Evolutionary conservation across 2,329 filamentous ascomycete genomes (phyloP).

Genomic region (Paecilomyces niveus): DNA sequence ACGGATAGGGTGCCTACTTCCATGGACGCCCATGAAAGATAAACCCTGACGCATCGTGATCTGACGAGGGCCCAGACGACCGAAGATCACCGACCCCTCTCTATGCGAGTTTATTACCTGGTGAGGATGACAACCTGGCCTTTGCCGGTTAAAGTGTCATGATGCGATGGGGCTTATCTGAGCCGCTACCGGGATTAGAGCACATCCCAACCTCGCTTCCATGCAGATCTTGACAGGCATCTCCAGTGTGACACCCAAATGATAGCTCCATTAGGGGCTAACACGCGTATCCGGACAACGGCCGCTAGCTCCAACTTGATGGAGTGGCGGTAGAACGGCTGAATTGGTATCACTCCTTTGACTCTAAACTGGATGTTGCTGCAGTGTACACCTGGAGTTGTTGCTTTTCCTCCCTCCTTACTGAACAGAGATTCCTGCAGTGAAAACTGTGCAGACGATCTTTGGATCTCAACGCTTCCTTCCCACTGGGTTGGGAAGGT

Average conservation of each 20-base stretch:
- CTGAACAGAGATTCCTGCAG: too few relatives aligned
- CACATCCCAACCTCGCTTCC: not conserved
- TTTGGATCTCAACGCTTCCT: too few relatives aligned
- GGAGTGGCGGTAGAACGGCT: not conserved
- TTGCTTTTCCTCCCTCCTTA: too few relatives aligned
- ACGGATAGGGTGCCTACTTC: not conserved
- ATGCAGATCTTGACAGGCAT: not conserved
- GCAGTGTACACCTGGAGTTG: not conserved
- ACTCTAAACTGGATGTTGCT: not conserved
- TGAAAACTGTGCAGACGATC: too few relatives aligned
- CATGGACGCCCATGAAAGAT: not conserved
- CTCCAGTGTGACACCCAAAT: not conserved
- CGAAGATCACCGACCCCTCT: not conserved
- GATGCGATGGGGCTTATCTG: not conserved
- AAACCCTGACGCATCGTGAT: not conserved
- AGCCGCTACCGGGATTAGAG: not conserved
- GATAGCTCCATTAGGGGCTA: not conserved
- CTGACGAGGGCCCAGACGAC: not conserved
- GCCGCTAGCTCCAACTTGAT: not conserved
- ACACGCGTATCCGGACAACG: not conserved
- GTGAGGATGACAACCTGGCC: not conserved
- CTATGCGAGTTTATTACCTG: not conserved
- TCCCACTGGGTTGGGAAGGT: too few relatives aligned
- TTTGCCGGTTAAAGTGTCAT: not conserved
- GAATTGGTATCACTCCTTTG: not conserved